Evolutionary conservation across 306 rosid species (phyloP).

Genomic region (Acacia acuminata): DNA sequence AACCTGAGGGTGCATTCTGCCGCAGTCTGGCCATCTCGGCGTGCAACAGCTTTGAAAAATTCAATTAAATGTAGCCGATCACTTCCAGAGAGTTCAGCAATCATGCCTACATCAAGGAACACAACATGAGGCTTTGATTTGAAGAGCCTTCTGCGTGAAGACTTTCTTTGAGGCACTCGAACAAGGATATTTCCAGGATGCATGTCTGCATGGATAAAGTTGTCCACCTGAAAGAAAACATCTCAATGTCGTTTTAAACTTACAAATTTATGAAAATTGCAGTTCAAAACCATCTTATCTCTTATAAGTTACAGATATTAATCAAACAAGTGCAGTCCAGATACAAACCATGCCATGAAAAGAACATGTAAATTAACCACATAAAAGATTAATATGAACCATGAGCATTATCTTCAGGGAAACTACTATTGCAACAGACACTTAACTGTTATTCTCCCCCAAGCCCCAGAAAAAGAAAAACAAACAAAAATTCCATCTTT

Average conservation of each 20-base stretch:
- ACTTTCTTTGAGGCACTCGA: slow-evolving; percentile 58
- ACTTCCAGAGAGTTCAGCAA: slow-evolving; percentile 82
- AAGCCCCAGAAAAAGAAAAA: no score
- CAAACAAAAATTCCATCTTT: background rate
- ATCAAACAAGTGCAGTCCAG: slow-evolving; percentile 4
- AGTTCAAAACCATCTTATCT: background rate
- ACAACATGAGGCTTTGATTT: slow-evolving; percentile 84
- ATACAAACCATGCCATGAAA: background rate
- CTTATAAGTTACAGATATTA: background rate
- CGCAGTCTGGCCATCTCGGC: slow-evolving; percentile 83
- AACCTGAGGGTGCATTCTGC: slow-evolving; percentile 78
- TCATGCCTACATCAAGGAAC: slow-evolving; percentile 95
- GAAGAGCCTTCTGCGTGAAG: slow-evolving; percentile 59
- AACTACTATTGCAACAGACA: background rate
- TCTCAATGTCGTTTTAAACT: slow-evolving; percentile 15
- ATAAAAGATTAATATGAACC: background rate
- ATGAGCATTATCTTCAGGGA: background rate
- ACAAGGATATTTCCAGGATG: slow-evolving; percentile 96
- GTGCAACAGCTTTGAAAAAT: slow-evolving; percentile 83
- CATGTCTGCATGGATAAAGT: slow-evolving; percentile 93
- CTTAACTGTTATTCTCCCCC: background rate
- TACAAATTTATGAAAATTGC: slow-evolving; percentile 16
- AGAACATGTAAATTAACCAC: background rate
- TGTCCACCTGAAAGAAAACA: slow-evolving; percentile 76
- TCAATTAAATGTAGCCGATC: slow-evolving; percentile 74